phyloP scores from a whole-genome alignment of 768 basidiomycete species.

The Lentinula edodes region DNA sequence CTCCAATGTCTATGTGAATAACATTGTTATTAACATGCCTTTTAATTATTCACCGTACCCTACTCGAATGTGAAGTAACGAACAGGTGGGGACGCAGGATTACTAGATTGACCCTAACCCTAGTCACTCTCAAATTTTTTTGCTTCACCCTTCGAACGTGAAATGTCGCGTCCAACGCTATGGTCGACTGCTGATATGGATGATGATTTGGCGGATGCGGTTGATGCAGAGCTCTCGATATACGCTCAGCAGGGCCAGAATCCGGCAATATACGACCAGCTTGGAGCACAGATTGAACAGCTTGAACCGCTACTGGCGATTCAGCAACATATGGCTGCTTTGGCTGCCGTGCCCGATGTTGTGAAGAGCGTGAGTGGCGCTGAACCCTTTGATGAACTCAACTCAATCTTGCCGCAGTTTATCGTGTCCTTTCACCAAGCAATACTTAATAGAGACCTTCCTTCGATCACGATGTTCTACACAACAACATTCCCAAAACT shows the following conservation, averaged over 20 bases:
- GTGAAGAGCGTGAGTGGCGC: conserved; percentile 70
- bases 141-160: not conserved
- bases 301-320: conserved; percentile 36
- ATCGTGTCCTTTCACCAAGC: conserved; percentile 94
- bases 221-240: not conserved
- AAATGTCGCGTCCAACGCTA: conserved; percentile 3
- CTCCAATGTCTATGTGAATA: too few species aligned
- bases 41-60: too few species aligned
- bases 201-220: conserved; percentile 1
- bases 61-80: too few species aligned
- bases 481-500: conserved; percentile 97
- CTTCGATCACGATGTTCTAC: conserved; percentile 89
- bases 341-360: conserved; percentile 81
- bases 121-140: not conserved
- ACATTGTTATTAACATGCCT: too few species aligned
- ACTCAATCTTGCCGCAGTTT: conserved; percentile 48
- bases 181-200: conserved; percentile 5
- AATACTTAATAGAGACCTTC: conserved; percentile 84
- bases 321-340: conserved; percentile 82
- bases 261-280: conserved; percentile 1
- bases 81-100: too few species aligned
- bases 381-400: not conserved
- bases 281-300: conserved; percentile 2
- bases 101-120: not conserved
- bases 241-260: conserved; percentile 4